Evolutionary conservation across 257 asterid species (phyloP), one percentile per base, ranked within the genome.

Genomic region (Mentha longifolia): DNA sequence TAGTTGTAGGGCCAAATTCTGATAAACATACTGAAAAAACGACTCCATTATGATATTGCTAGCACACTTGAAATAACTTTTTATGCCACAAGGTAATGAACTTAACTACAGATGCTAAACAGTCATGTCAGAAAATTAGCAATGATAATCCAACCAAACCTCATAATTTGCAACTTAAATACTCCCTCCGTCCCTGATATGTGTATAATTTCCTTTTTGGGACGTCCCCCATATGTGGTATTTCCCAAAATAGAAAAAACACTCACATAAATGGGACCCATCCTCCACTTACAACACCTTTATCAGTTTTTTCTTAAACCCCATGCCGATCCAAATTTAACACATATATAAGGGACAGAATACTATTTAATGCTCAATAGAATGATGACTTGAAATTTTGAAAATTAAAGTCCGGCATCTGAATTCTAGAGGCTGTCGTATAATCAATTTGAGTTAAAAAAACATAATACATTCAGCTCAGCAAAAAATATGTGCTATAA

Each of bases 371-470:
- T 54, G 54, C 55, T n/a, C 47, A 42, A 69, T 19, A 45, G 55
- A 60, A 59, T 37, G 25, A 71, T 22, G 19, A 45, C 22, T 33
- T 20, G 14, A 72, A 52, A 22, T 14, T 57, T 35, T 14, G 12
- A 61, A 45, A 66, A 22, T 37, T 49, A 50, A 35, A 58, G 52
- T 50, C 51, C 47, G 67, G 35, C 11, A 55, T 63, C 66, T 41
- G 33, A 56, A 43, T 17, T 57, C 63, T 7, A 4, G 19, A 6
- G 20, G 14, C 41, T 17, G 19, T 17, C 4, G 50, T 22, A 39
- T 17, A 22, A 66, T 66, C 7, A 74, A 45, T 9, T 37, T 15
- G 65, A 35, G 56, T 39, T 14, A 22, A 31, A 52, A 47, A 14
- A n/a, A 6, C 13, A 45, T 2, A 54, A 61, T 39, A 30, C 56